phyloP scores from a whole-genome alignment of 1,139 yeast species.

The Candida tetrigidarum region DNA sequence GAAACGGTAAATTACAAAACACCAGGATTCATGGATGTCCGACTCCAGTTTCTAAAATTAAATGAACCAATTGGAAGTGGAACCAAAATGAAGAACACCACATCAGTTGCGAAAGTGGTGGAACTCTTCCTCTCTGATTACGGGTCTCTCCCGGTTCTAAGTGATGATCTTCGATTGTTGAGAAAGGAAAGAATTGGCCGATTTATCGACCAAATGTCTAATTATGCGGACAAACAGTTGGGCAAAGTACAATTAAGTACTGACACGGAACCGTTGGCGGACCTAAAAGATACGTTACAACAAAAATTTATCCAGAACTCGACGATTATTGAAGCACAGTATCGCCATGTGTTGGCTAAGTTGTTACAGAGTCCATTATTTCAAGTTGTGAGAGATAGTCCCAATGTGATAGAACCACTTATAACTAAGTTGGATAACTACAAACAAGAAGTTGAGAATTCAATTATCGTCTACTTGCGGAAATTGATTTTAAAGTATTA shows the following conservation, averaged over 20 bases:
- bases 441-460: slow-evolving; percentile 15
- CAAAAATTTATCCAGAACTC: slow-evolving; percentile 27
- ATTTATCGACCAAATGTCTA: slow-evolving; percentile 23
- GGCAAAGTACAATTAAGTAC: slow-evolving; percentile 11
- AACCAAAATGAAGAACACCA: not conserved
- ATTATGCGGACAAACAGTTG: slow-evolving; percentile 23
- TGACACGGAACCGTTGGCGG: slow-evolving; percentile 6
- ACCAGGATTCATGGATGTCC: slow-evolving; percentile 29
- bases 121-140: slow-evolving; percentile 19
- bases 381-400: slow-evolving; percentile 13
- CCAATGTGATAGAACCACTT: slow-evolving; percentile 7
- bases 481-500: slow-evolving; percentile 21
- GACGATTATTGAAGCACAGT: slow-evolving; percentile 28
- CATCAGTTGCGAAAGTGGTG: slow-evolving; percentile 18
- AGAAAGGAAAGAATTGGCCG: slow-evolving; percentile 17
- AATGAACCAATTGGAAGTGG: slow-evolving; percentile 9
- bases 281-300: slow-evolving; percentile 16
- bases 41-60: slow-evolving; percentile 26
- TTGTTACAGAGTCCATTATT: slow-evolving; percentile 24
- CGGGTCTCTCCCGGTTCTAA: slow-evolving; percentile 25
- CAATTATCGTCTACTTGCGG: slow-evolving; percentile 22
- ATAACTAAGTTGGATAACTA: slow-evolving; percentile 12
- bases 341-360: slow-evolving; percentile 29
- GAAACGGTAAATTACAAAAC: slow-evolving; percentile 35
- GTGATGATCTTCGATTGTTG: slow-evolving; percentile 19